Conservation (phyloP, 2,329 filamentous ascomycete species). For the Pseudocercospora fuligena region DNA sequence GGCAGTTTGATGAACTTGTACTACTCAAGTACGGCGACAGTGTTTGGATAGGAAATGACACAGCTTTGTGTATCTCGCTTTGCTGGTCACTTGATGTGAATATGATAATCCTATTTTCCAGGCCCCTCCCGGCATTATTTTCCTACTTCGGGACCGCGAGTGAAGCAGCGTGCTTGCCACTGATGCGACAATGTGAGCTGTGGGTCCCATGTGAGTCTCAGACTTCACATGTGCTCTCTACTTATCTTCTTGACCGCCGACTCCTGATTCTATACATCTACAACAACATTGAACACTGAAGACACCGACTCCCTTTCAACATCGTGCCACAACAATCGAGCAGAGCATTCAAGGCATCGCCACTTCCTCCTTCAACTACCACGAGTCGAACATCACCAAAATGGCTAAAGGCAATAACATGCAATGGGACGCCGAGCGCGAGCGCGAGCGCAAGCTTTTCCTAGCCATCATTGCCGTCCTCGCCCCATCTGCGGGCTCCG, state of each 20-base stretch:
- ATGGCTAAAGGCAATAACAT: background rate
- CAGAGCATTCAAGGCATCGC: no score
- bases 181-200: no score
- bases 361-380: background rate
- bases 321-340: no score
- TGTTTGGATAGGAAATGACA: background rate
- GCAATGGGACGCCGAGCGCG: background rate
- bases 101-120: background rate
- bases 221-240: no score
- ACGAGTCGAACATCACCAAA: background rate
- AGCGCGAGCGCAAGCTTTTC: slow-evolving; percentile 7
- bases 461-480: background rate
- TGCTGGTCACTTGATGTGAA: background rate
- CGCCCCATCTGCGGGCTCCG: background rate
- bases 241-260: no score
- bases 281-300: no score
- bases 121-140: background rate
- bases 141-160: background rate
- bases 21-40: slow-evolving; percentile 34
- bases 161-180: background rate
- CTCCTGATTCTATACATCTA: no score
- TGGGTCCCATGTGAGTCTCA: background rate
- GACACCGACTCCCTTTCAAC: no score
- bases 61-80: background rate
- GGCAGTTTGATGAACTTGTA: slow-evolving; percentile 39